Percentiles rank a stretch among this genome's conserved stretches.
These are phyloP conservation scores for Salix arbutifolia DNA, from an alignment of 345 rosid species.

Conservation along the genomic window DNA sequence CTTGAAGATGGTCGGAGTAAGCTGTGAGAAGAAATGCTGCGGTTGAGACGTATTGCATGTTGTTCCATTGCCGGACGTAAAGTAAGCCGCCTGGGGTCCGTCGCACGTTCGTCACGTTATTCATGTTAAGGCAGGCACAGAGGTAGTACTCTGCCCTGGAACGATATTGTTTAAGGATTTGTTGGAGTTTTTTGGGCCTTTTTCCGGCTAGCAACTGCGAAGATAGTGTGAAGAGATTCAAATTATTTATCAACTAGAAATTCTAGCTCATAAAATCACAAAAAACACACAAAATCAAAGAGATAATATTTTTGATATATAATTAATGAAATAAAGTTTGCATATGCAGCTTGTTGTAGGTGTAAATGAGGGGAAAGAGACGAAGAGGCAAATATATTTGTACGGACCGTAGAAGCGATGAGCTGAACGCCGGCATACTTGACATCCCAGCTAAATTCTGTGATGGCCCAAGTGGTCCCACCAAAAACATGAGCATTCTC, in stretches of 20 bases:
- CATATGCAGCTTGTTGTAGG: too few relatives aligned
- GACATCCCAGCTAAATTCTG: conserved; percentile 99
- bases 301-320: too few relatives aligned
- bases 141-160: conserved; percentile 75
- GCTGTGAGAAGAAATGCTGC: conserved; percentile 70
- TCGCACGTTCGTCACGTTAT: conserved; percentile 47
- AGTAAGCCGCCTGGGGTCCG: conserved; percentile 76
- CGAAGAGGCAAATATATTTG: too few relatives aligned
- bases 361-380: too few relatives aligned
- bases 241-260: not conserved
- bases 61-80: conserved; percentile 90
- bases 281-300: too few relatives aligned
- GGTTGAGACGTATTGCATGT: conserved; percentile 88
- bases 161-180: conserved; percentile 47
- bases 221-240: not conserved
- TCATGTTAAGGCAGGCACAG: conserved; percentile 75
- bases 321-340: too few relatives aligned
- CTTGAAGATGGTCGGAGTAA: conserved; percentile 60
- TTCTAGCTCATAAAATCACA: too few relatives aligned
- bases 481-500: conserved; percentile 62
- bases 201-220: conserved; percentile 52
- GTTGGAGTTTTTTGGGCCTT: conserved; percentile 39
- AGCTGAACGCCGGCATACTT: conserved; percentile 84
- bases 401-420: conserved; percentile 30
- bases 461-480: conserved; percentile 82